Evolutionary conservation across 1,284 basidiomycete species (phyloP).

Genomic region (Rhodofomes roseus): DNA sequence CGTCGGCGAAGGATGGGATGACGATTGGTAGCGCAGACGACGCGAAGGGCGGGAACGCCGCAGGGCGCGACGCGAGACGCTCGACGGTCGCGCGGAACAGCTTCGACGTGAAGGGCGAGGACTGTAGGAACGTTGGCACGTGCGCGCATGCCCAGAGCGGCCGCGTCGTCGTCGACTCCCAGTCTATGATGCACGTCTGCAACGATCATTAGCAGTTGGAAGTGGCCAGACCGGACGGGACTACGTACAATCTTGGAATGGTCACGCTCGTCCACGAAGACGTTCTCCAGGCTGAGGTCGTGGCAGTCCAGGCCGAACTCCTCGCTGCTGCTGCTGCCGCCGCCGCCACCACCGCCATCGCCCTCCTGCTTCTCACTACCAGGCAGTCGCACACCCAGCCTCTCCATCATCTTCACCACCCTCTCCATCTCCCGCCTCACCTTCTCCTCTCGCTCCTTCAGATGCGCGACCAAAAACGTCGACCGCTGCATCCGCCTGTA

Average conservation of each 20-base stretch:
- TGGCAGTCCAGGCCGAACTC: conserved; percentile 75
- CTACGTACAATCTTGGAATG: conserved; percentile 62
- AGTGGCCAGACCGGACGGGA: conserved; percentile 5
- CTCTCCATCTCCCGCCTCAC: conserved; percentile 67
- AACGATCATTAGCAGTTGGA: conserved; percentile 5
- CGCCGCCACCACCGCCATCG: conserved; percentile 27
- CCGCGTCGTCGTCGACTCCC: conserved; percentile 80
- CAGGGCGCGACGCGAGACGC: conserved; percentile 33
- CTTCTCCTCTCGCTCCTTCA: conserved; percentile 53
- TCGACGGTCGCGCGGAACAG: conserved; percentile 63
- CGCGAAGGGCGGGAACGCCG: conserved; percentile 8
- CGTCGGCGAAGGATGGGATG: conserved; percentile 9
- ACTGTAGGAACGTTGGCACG: conserved; percentile 71
- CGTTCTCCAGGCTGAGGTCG: conserved; percentile 75
- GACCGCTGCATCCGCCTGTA: conserved; percentile 73
- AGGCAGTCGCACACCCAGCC: conserved; percentile 33
- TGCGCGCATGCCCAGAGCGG: conserved; percentile 82
- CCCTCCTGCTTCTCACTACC: conserved; percentile 14
- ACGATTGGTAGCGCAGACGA: not conserved
- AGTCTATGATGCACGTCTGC: conserved; percentile 80
- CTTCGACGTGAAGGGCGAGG: conserved; percentile 65
- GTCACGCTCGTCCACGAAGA: conserved; percentile 72
- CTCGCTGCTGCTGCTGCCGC: conserved; percentile 32
- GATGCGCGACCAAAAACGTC: conserved; percentile 71
- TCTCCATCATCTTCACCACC: conserved; percentile 64